phyloP scores from a whole-genome alignment of 2,329 filamentous ascomycete species.

The Diplodia corticola region DNA sequence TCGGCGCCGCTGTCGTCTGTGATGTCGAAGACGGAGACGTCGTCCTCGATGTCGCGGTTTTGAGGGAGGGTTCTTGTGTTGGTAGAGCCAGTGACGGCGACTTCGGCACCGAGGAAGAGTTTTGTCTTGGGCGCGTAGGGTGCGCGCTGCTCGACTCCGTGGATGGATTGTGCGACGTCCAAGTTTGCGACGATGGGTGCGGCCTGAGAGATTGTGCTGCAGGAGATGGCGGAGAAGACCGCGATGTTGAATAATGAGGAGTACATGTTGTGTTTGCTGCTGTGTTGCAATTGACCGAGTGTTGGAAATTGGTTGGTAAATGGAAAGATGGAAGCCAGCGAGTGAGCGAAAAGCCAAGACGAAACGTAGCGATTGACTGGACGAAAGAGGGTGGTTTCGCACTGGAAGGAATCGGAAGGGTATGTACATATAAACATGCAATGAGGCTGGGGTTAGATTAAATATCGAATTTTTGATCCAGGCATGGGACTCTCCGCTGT shows the following conservation, averaged over 20 bases:
- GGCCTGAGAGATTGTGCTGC: neutral
- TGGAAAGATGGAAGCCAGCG: neutral
- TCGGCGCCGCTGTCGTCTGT: neutral
- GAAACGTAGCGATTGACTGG: neutral
- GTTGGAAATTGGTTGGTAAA: neutral
- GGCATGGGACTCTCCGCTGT: neutral
- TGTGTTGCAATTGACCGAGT: neutral
- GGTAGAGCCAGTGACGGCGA: too few species aligned
- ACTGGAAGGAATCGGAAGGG: neutral
- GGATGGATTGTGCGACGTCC: neutral
- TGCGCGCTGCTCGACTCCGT: neutral
- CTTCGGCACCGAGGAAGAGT: neutral
- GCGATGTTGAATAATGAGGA: neutral
- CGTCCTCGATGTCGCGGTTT: neutral
- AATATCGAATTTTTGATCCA: neutral
- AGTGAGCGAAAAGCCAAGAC: neutral
- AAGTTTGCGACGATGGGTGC: neutral
- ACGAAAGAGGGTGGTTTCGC: neutral
- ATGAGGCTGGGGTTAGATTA: neutral
- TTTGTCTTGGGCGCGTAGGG: neutral
- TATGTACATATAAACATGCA: neutral
- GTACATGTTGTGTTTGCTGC: neutral
- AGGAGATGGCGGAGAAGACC: neutral
- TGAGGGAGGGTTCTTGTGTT: neutral
- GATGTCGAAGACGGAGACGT: conserved; percentile 4